Base-by-base conservation (phyloP, 805 yeast species). In the Torulaspora gathmanii region DNA sequence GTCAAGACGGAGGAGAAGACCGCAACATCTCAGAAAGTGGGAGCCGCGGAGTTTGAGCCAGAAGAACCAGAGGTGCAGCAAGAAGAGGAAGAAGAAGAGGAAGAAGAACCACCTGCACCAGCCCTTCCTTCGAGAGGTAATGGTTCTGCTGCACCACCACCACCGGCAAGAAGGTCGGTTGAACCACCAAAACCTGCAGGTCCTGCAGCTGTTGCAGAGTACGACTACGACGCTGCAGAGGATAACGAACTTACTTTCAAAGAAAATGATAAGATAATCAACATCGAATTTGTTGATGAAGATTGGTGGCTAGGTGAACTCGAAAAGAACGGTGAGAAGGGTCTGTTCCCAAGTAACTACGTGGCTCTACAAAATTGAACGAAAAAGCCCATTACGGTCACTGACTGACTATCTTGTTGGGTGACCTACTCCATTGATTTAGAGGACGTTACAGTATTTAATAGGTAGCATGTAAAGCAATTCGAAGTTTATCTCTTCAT, bases 301-400 rank as follows among this genome's bases (percentile, higher is more conserved):
- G 96, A 87, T 63, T 93, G 99, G 99, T 93, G 98, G 98, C 73
- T 84, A 44, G 99, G 99, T 41, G 80, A 78, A 50, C 74, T 82
- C 55, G 74, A 67, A 46, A 47, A 40, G 12, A 69, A 80, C 26
- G 96, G 96, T 36, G 84, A 80, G 54, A 75, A 77, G 54, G 93
- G 93, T 46, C 72, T 91, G 45, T 90, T 91, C 80, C 99, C 99
- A 42, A 80, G 95, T 33, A 89, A 87, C 68, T 88, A 86, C 62
- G 98, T 93, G 30, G 45, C 65, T n/a, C 54, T 70, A 42, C 54
- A 54, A 34, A 37, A 52, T n/a, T 54, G 44, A 42, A 5, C 16
- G 25, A n/a, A 19, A 6, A 22, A 22, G 25, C 25, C 8, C 25
- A 22, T 22, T 22, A 7, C 25, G 8, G 9, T 5, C 25, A 22